These are phyloP conservation scores for Saccharomyces hybrid DNA, from an alignment of 1,139 yeast species.

Conservation along the genomic window DNA sequence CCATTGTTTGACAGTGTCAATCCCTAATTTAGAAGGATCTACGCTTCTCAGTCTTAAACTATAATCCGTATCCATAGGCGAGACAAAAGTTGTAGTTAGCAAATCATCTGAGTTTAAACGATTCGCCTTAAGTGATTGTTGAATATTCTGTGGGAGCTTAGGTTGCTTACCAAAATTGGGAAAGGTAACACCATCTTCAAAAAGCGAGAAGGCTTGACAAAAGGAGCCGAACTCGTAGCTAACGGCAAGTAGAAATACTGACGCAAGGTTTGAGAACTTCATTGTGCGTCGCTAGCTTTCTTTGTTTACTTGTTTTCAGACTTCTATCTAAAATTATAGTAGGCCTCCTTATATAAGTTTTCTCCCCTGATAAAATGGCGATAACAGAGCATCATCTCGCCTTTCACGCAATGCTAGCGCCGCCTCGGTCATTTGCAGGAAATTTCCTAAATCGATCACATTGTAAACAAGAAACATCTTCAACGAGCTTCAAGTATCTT, in stretches of 20 bases:
- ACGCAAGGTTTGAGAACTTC: not conserved
- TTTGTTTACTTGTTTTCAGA: not conserved
- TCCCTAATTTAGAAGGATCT: conserved; percentile 17
- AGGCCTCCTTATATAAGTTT: not conserved
- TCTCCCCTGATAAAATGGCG: not conserved
- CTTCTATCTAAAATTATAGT: not conserved
- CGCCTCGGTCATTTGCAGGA: not conserved
- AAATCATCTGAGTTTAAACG: not conserved
- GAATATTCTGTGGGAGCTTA: conserved; percentile 2
- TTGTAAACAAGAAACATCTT: not conserved
- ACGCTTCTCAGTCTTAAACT: conserved; percentile 16
- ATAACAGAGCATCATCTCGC: not conserved
- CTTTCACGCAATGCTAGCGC: not conserved
- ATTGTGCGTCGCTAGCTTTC: not conserved
- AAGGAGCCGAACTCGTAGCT: not conserved
- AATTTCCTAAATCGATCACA: not conserved
- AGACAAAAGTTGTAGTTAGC: conserved; percentile 3
- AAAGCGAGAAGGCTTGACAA: conserved; percentile 5
- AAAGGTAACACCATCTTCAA: conserved; percentile 6
- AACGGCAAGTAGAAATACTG: not conserved
- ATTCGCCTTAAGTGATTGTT: not conserved
- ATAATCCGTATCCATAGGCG: conserved; percentile 14
- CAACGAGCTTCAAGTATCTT: not conserved
- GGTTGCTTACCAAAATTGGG: conserved; percentile 6
- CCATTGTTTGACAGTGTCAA: conserved; percentile 55